Conservation (phyloP, 192 early-diverging fungal species). For the Geosiphon pyriformis region DNA sequence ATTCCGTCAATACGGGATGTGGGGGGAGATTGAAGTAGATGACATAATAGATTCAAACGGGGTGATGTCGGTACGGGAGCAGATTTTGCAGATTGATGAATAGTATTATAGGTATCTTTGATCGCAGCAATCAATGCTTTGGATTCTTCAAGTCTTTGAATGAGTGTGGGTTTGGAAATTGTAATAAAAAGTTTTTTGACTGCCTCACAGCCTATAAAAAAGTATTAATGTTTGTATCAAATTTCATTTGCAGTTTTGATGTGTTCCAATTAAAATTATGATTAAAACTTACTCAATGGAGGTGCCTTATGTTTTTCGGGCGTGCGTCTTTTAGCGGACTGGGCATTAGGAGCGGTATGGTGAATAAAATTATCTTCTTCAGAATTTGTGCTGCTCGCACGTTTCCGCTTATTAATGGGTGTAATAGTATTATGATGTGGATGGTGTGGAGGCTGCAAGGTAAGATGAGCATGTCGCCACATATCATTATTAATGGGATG, state of each 20-base stretch:
- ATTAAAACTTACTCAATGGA: conserved; percentile 14
- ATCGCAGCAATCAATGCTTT: conserved; percentile 17
- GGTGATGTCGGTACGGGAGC: not conserved
- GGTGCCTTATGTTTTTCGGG: conserved; percentile 25
- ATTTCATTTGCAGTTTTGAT: not conserved
- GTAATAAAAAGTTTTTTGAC: conserved; percentile 20
- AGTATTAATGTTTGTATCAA: not conserved
- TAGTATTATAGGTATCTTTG: conserved; percentile 12
- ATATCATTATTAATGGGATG: not conserved
- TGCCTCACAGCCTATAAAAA: conserved; percentile 20
- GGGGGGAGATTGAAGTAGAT: conserved; percentile 24
- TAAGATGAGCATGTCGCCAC: conserved; percentile 1
- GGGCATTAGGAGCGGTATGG: not conserved
- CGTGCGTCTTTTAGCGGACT: conserved; percentile 12
- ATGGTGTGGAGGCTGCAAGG: not conserved
- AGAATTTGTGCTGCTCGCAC: not conserved
- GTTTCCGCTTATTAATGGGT: conserved; percentile 11
- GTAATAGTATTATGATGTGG: not conserved
- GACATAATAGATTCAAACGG: conserved; percentile 22
- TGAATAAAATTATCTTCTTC: conserved; percentile 17
- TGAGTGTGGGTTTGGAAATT: conserved; percentile 18
- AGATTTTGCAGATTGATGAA: not conserved
- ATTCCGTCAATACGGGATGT: conserved; percentile 26
- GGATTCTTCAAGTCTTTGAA: conserved; percentile 25
- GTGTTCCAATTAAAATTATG: not conserved